Conservation (phyloP, 306 rosid genomes). For the Cotoneaster glaucophyllus region DNA sequence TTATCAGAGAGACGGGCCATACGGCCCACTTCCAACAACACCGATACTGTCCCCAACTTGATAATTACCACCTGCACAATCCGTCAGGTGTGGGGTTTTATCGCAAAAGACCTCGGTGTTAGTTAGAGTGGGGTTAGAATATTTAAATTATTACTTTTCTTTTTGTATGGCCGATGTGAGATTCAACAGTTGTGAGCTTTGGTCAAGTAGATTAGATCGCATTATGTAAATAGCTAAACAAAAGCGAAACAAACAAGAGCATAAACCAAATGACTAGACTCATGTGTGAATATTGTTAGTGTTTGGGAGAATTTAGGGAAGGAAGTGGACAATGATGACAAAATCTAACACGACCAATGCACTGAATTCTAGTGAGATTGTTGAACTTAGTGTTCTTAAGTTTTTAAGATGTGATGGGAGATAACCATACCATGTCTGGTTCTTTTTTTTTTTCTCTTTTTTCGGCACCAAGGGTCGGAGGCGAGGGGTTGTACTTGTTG, state of each 20-base stretch:
- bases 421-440: background rate
- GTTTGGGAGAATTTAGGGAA: background rate
- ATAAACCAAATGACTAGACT: background rate
- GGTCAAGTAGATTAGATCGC: background rate
- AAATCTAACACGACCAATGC: background rate
- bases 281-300: background rate
- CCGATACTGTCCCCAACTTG: no score
- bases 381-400: background rate
- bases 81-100: no score
- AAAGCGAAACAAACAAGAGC: background rate
- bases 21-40: no score
- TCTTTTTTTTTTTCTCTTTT: background rate
- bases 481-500: background rate
- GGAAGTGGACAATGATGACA: background rate
- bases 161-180: no score
- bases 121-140: no score
- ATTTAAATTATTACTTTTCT: no score
- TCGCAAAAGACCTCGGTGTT: no score
- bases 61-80: no score
- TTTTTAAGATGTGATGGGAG: background rate
- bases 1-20: no score
- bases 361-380: background rate
- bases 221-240: background rate
- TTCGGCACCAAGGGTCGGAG: background rate
- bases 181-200: background rate